Conservation (phyloP, 2,329 filamentous ascomycete genomes). For the Colletotrichum sp. region DNA sequence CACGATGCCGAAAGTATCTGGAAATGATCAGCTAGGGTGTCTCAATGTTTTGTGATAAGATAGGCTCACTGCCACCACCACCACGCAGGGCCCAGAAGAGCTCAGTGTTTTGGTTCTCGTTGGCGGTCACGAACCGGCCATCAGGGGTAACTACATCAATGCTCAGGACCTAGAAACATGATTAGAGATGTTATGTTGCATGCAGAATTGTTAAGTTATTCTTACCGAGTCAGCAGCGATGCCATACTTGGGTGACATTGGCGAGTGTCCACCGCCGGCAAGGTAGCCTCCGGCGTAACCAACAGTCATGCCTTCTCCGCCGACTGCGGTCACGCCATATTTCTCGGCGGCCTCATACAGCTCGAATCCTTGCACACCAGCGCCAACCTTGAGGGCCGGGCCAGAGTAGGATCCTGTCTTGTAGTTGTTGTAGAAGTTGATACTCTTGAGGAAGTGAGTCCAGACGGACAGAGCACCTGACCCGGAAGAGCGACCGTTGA, state of each 20-base stretch:
- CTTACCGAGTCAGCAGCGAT: conserved; percentile 53
- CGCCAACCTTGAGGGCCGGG: conserved; percentile 56
- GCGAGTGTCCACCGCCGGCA: conserved; percentile 64
- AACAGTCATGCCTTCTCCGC: conserved; percentile 61
- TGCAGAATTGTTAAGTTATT: rapidly evolving
- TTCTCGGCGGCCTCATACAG: conserved; percentile 53
- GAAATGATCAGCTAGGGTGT: conserved; percentile 24
- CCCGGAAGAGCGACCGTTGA: conserved; percentile 38
- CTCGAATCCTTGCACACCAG: conserved; percentile 57
- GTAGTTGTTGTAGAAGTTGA: conserved; percentile 43
- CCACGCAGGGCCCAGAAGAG: conserved; percentile 58
- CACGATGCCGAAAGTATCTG: conserved; percentile 65
- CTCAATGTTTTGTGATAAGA: background rate
- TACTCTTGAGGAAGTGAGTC: conserved; percentile 43
- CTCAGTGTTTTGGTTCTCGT: conserved; percentile 44
- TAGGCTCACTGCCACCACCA: conserved; percentile 34
- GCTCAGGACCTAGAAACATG: conserved; percentile 37
- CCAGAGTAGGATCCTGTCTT: conserved; percentile 49
- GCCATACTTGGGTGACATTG: conserved; percentile 56
- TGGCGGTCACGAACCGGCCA: conserved; percentile 45
- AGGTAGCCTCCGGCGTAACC: conserved; percentile 64
- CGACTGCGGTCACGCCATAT: conserved; percentile 52
- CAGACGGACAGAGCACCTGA: conserved; percentile 39
- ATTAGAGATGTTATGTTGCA: background rate
- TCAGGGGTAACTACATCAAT: conserved; percentile 52